Conservation (phyloP, 1,284 basidiomycete species). For the Puccinia polysora region DNA sequence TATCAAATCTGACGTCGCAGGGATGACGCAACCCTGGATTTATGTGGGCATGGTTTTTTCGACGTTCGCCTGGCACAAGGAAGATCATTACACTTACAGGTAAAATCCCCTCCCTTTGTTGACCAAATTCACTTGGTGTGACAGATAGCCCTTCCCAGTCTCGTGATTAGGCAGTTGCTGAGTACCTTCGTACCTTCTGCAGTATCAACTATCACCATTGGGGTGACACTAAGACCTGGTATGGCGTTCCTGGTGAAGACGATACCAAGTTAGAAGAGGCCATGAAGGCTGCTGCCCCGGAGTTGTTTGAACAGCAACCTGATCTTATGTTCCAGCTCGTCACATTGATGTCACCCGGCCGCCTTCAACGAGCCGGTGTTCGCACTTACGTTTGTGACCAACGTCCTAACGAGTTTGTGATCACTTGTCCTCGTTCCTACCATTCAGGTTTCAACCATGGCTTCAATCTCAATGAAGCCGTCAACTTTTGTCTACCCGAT, state of each 20-base stretch:
- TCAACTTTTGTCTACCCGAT: conserved; percentile 96
- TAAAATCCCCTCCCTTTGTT: not conserved
- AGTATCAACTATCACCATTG: conserved; percentile 63
- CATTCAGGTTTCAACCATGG: conserved; percentile 99
- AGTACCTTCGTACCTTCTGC: not conserved
- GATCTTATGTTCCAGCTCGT: conserved; percentile 95
- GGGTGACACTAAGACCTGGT: conserved; percentile 99
- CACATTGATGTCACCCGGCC: conserved; percentile 92
- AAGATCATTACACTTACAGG: conserved; percentile 96
- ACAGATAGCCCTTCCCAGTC: not conserved
- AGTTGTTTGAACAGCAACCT: conserved; percentile 96
- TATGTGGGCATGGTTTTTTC: conserved; percentile 99
- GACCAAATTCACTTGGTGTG: not conserved
- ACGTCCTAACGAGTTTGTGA: conserved; percentile 90
- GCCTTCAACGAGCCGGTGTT: conserved; percentile 81
- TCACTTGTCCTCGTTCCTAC: conserved; percentile 93
- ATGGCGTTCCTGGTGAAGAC: conserved; percentile 88
- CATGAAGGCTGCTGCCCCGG: conserved; percentile 89
- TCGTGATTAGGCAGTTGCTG: not conserved
- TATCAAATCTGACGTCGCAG: conserved; percentile 98
- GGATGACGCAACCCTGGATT: conserved; percentile 99
- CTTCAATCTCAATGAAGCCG: conserved; percentile 97
- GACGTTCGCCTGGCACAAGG: conserved; percentile 99
- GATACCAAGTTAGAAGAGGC: conserved; percentile 95
- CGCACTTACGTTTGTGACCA: conserved; percentile 91